Base-by-base conservation (phyloP, 805 yeast species). In the Metschnikowia aberdeeniae region DNA sequence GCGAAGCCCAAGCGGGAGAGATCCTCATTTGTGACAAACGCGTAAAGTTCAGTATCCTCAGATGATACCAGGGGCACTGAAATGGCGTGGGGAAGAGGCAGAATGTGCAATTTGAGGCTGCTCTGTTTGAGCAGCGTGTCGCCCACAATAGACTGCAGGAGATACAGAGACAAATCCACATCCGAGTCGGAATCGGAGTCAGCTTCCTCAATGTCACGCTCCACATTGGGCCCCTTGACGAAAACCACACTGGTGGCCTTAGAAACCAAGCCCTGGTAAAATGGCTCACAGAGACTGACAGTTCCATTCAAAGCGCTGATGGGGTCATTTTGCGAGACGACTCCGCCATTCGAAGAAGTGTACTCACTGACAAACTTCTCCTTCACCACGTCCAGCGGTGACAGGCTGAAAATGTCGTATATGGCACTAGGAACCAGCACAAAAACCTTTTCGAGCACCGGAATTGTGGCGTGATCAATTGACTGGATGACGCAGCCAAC, bases 271-370 rank as follows among this genome's bases (percentile, higher is more conserved):
- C 96, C 96, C 58, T 86, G 95, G 34, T 76, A 78, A 2, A 79
- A 72, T 0, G 95, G 95, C 53, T 86, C 95, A 59, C 89, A 79
- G 20, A 82, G 72, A 3, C 77, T 54, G 3, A 87, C 73, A 6
- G 57, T 55, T 17, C 85, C 85, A 50, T 74, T 73, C 14, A 79
- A 55, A 4, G 59, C 61, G 14, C 77, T 61, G 2, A 77, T 62
- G 6, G 54, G 41, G 48, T 75, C 79, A 20, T 75, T 77, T 37
- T 69, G 74, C 27, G 70, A 63, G 20, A 67, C 63, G 11, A 70
- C 59, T 3, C 60, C 54, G 1, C 55, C 69, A 24, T 46, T 54
- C 26, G 45, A 43, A 2, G 36, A 36, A 28, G 63, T 52, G 43
- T 54, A 67, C 39, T 56, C 55, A 26, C 57, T 57, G 22, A 64